A percentile compares a stretch with the other conserved stretches of the same genome.
phyloP scores from a whole-genome alignment of 768 basidiomycete species.

The Psilocybe subaeruginosa region DNA sequence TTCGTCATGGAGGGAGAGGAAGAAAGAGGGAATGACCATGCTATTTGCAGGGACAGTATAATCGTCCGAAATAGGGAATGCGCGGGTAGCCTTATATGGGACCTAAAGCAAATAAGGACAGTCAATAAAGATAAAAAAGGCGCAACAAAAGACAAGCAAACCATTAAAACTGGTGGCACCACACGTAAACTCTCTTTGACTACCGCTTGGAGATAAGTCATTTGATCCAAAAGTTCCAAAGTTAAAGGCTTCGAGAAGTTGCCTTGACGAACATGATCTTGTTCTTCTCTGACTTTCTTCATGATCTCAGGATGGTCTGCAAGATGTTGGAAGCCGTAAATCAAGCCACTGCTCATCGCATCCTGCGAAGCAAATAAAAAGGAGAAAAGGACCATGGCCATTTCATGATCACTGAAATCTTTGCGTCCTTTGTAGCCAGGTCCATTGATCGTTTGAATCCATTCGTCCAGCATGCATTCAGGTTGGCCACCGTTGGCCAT shows the following conservation, averaged over 20 bases:
- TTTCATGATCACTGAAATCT: slow-evolving; percentile 92
- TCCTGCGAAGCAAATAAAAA: slow-evolving; percentile 98
- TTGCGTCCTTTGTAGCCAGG: slow-evolving; percentile 73
- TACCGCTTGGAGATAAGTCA: slow-evolving; percentile 91
- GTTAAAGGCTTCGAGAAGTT: slow-evolving; percentile 79
- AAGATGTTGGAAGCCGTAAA: slow-evolving; percentile 95
- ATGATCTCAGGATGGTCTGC: slow-evolving; percentile 90
- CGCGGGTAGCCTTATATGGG: slow-evolving; percentile 87
- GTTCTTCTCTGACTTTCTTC: slow-evolving; percentile 89
- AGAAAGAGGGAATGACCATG: slow-evolving; percentile 96
- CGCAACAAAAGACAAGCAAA: slow-evolving; percentile 31
- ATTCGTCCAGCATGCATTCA: slow-evolving; percentile 90
- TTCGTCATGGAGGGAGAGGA: slow-evolving; percentile 90
- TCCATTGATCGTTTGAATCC: slow-evolving; percentile 76
- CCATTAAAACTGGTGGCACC: slow-evolving; percentile 97
- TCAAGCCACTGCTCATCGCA: slow-evolving; percentile 96
- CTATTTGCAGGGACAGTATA: slow-evolving; percentile 91
- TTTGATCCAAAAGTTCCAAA: slow-evolving; percentile 87
- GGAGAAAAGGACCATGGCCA: slow-evolving; percentile 95
- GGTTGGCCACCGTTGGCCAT: slow-evolving; percentile 83
- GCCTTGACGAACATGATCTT: slow-evolving; percentile 79
- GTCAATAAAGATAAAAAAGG: slow-evolving; percentile 13
- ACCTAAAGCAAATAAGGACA: slow-evolving; percentile 52
- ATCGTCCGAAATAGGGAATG: slow-evolving; percentile 90
- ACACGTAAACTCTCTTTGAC: slow-evolving; percentile 93